A percentile compares a stretch with the other conserved stretches of the same genome.
Conservation (phyloP, 495 filamentous ascomycete species). For the Aspergillus saccharolyticus region DNA sequence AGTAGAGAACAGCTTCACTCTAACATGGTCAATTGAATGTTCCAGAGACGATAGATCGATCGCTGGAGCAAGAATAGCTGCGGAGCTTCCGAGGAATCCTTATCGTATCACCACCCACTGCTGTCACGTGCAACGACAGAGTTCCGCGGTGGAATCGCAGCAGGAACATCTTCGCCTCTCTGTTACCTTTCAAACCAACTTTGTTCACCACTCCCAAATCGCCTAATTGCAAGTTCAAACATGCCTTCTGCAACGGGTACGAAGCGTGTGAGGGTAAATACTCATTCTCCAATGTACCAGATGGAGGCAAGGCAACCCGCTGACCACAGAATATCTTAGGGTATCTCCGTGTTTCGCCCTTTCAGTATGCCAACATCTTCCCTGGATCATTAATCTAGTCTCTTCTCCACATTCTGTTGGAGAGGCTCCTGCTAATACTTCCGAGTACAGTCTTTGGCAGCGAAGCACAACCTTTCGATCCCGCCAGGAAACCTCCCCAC, state of each 20-base stretch:
- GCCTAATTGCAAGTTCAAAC: not conserved
- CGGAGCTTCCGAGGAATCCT: slow-evolving; percentile 13
- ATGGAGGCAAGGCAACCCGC: not conserved
- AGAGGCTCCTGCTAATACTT: slow-evolving; percentile 3
- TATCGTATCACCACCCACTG: slow-evolving; percentile 12
- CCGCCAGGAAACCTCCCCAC: slow-evolving; percentile 56
- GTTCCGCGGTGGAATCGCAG: not conserved
- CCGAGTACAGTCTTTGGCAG: slow-evolving; percentile 62
- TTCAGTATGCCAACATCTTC: slow-evolving; percentile 52
- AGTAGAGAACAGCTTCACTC: not conserved
- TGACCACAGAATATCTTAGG: slow-evolving; percentile 35
- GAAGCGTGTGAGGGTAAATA: slow-evolving; percentile 54
- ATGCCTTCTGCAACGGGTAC: slow-evolving; percentile 54
- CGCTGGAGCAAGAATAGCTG: not conserved
- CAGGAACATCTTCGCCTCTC: not conserved
- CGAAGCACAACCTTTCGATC: slow-evolving; percentile 69
- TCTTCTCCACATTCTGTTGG: not conserved
- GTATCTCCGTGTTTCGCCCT: slow-evolving; percentile 67
- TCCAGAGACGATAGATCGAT: not conserved
- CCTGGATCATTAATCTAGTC: no score
- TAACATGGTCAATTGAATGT: slow-evolving; percentile 1
- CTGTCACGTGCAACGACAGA: slow-evolving; percentile 8
- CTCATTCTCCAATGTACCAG: not conserved
- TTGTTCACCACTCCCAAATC: no score
- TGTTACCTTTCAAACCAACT: not conserved